A percentile compares a stretch with the other conserved stretches of the same genome.
These are phyloP conservation scores for Fusarium redolens DNA, from an alignment of 2,329 filamentous ascomycete species.

Conservation along the genomic window DNA sequence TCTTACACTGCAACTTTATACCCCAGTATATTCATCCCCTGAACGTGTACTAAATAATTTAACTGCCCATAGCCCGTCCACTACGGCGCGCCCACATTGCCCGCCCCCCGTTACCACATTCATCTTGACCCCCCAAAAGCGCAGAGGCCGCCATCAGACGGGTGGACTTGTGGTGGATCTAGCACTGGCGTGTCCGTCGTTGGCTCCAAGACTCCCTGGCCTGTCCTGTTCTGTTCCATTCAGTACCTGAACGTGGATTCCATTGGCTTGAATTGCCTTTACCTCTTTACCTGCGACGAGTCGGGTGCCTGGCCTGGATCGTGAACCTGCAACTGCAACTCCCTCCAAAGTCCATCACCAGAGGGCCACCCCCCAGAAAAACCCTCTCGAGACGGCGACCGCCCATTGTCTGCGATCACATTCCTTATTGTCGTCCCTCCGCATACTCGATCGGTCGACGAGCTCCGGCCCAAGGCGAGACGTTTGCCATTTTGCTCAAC, in stretches of 20 bases:
- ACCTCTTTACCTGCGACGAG: slow-evolving; percentile 37
- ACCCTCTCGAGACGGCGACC: slow-evolving; percentile 34
- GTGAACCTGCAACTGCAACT: slow-evolving; percentile 47
- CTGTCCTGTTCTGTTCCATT: slow-evolving; percentile 25
- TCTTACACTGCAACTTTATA: slow-evolving; percentile 34
- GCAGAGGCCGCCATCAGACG: slow-evolving; percentile 40
- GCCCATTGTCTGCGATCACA: slow-evolving; percentile 35
- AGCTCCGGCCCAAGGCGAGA: slow-evolving; percentile 30
- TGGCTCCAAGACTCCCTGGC: slow-evolving; percentile 35
- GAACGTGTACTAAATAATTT: slow-evolving; percentile 39
- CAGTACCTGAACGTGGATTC: slow-evolving; percentile 27
- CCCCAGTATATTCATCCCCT: slow-evolving; percentile 40
- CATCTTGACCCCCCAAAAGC: slow-evolving; percentile 29
- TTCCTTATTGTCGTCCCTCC: slow-evolving; percentile 17
- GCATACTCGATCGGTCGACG: slow-evolving; percentile 26
- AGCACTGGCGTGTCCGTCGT: slow-evolving; percentile 39
- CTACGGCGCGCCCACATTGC: slow-evolving; percentile 32
- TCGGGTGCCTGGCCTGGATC: slow-evolving; percentile 40
- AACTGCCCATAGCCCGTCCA: slow-evolving; percentile 38
- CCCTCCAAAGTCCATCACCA: slow-evolving; percentile 37
- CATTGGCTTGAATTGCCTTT: slow-evolving; percentile 30
- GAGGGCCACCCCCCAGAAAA: slow-evolving; percentile 31
- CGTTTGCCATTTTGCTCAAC: slow-evolving; percentile 34
- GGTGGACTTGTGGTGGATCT: slow-evolving; percentile 42
- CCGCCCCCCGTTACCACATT: slow-evolving; percentile 25